A percentile compares a stretch with the other conserved stretches of the same genome.
Evolutionary conservation across 2,329 filamentous ascomycete genomes (phyloP).

Genomic region (Penicillium concentricum): DNA sequence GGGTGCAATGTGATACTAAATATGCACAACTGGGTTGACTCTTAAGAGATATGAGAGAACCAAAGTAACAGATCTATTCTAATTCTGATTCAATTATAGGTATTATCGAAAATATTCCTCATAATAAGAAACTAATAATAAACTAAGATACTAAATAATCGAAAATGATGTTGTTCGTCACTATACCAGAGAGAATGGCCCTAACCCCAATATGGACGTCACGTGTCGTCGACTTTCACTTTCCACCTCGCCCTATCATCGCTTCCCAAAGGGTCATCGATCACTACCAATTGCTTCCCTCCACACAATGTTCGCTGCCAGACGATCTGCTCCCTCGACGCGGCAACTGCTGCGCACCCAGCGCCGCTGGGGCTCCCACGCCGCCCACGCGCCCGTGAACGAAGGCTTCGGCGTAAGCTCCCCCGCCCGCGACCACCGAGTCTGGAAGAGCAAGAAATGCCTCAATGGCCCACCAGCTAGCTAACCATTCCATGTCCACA

Average conservation of each 20-base stretch:
- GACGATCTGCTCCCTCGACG: slow-evolving; percentile 40
- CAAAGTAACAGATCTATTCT: background rate
- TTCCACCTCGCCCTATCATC: slow-evolving; percentile 27
- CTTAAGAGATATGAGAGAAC: background rate
- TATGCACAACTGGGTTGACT: background rate
- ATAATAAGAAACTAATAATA: background rate
- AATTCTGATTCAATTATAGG: background rate
- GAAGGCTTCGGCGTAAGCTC: slow-evolving; percentile 48
- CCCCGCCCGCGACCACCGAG: slow-evolving; percentile 12
- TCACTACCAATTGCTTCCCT: slow-evolving; percentile 31
- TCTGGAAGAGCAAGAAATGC: slow-evolving; percentile 8
- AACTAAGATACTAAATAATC: background rate
- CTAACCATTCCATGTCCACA: slow-evolving; percentile 19
- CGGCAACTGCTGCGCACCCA: slow-evolving; percentile 42
- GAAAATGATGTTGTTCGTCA: background rate
- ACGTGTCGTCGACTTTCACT: slow-evolving; percentile 21
- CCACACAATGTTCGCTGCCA: slow-evolving; percentile 43
- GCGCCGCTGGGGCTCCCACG: slow-evolving; percentile 46
- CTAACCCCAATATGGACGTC: slow-evolving; percentile 20
- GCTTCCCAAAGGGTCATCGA: slow-evolving; percentile 31
- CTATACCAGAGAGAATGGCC: background rate
- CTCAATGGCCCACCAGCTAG: slow-evolving; percentile 6
- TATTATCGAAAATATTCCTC: background rate
- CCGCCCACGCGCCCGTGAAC: slow-evolving; percentile 45
- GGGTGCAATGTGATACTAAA: background rate